Evolutionary conservation across 768 basidiomycete species (phyloP), one percentile per base, ranked within the genome.

Genomic region (Mycena sanguinolenta): DNA sequence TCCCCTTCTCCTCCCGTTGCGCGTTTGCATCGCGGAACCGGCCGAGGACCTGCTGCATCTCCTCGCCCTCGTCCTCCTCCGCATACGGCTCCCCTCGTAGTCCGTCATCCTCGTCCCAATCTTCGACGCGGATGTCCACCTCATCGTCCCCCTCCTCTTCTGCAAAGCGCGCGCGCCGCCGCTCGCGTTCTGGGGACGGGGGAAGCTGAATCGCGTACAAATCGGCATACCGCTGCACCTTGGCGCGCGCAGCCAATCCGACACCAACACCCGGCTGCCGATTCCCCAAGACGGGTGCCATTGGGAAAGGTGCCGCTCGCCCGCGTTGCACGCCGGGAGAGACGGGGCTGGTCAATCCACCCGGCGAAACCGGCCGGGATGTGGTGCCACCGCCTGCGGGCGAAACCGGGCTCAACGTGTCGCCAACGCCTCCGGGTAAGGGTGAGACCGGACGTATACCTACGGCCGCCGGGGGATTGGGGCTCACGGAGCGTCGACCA

Each of bases 301-400:
- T 60, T 27, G 89, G 88, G 79, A 89, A 89, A 0, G 89, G 87
- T 17, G 82, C 72, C 73, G 87, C 84, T 44, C 83, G 82, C 16
- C 88, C 89, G 19, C 89, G 81, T 67, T 82, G 82, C 32, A 83
- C 77, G 42, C 52, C 72, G 16, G 65, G 67, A n/a, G 59, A 57
- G 16, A 64, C 16, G 19, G 63, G 58, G 52, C 63, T 65, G 44
- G 46, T 12, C 10, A n/a, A n/a, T n/a, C 30, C 54, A 36, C 36
- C n/a, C 12, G 34, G 55, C 2, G 49, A 50, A 25, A 25, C 9
- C 10, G 49, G 49, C 1, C 49, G 23, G 10, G 27, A 25, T 25
- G 21, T n/a, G 44, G 21, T 58, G n/a, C 14, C 36, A 71, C 68
- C 62, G n/a, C 63, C 63, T 9, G 21, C 21, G 53, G 55, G 54